A percentile compares a stretch with the other conserved stretches of the same genome.
Evolutionary conservation across 257 asterid species (phyloP).

Genomic region (Fraxinus pennsylvanica): DNA sequence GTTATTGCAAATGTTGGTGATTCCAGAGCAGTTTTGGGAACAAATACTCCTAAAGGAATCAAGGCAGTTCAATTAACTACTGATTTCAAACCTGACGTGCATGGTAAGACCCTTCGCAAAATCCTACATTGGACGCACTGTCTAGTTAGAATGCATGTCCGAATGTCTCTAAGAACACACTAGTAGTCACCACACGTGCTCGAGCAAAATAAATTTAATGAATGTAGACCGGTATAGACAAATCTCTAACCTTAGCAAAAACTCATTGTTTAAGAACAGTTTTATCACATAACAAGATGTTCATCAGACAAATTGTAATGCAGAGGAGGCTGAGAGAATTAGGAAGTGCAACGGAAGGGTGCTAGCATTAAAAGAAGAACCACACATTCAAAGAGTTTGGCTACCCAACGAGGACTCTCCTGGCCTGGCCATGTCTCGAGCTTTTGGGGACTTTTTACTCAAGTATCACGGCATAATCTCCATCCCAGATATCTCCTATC

Average conservation of each 20-base stretch:
- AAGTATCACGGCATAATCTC: constrained; percentile 68
- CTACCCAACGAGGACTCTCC: constrained; percentile 71
- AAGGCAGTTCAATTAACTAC: constrained; percentile 66
- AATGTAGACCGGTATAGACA: neutral
- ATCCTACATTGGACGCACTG: neutral
- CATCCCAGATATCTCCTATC: constrained; percentile 62
- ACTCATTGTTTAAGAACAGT: neutral
- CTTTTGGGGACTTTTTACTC: constrained; percentile 75
- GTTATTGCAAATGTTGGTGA: constrained; percentile 83
- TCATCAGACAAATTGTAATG: constrained; percentile 4
- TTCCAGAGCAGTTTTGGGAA: constrained; percentile 75
- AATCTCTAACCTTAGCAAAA: neutral
- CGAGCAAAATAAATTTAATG: neutral
- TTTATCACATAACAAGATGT: neutral
- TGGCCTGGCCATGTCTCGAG: constrained; percentile 89
- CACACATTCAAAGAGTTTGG: constrained; percentile 77
- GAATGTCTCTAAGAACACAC: neutral
- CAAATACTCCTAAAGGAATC: constrained; percentile 48
- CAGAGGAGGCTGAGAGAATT: constrained; percentile 85
- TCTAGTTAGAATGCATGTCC: neutral
- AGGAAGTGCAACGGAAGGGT: constrained; percentile 69
- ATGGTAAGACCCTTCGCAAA: constrained; percentile 41
- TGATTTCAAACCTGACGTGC: constrained; percentile 75
- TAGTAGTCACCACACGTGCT: neutral
- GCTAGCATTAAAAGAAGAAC: constrained; percentile 61